Conservation (phyloP, 2,329 filamentous ascomycete genomes). For the Arthroderma uncinatum region DNA sequence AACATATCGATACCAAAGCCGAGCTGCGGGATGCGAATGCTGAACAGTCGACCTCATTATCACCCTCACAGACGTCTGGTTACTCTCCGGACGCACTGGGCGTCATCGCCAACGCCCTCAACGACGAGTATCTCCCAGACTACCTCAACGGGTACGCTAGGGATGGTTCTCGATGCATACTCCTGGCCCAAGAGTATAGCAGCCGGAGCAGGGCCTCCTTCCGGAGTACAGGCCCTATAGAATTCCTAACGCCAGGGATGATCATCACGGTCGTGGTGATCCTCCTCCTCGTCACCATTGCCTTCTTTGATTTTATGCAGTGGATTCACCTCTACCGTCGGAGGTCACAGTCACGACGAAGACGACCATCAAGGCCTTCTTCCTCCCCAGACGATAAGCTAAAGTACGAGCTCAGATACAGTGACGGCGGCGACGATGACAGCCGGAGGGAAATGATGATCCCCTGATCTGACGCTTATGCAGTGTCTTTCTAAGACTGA, state of each 20-base stretch:
- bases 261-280: background rate
- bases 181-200: background rate
- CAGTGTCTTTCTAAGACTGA: background rate
- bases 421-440: background rate
- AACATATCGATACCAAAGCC: background rate
- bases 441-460: background rate
- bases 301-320: background rate
- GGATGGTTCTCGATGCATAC: background rate
- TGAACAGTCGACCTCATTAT: background rate
- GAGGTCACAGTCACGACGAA: background rate
- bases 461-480: background rate
- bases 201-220: too few relatives aligned
- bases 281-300: background rate
- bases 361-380: background rate
- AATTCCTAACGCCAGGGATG: background rate
- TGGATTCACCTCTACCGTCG: background rate
- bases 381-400: background rate
- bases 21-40: background rate
- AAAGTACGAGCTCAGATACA: background rate
- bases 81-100: background rate
- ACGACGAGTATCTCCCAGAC: background rate
- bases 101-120: background rate
- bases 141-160: background rate
- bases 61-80: background rate
- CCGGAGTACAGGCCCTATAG: background rate